Evolutionary conservation across 2,329 filamentous ascomycete species (phyloP).

Genomic region (Metarhizium rileyi): DNA sequence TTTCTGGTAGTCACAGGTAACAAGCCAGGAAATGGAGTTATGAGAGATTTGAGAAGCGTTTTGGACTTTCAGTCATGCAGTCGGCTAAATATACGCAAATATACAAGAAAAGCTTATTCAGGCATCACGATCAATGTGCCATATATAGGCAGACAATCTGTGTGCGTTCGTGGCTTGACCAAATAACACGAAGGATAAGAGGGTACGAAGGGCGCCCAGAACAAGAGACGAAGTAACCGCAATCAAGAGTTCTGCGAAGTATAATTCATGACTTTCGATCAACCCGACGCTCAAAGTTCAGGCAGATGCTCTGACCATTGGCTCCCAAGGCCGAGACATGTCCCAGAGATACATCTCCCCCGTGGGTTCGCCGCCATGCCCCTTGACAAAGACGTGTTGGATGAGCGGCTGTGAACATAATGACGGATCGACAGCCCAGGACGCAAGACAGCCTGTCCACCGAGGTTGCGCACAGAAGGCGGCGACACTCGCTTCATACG

Average conservation of each 20-base stretch:
- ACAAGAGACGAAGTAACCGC: too few relatives aligned
- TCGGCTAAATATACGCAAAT: background rate
- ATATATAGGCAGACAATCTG: background rate
- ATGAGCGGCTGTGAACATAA: slow-evolving; percentile 12
- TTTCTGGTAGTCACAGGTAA: background rate
- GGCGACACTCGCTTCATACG: slow-evolving; percentile 24
- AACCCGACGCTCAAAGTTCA: too few relatives aligned
- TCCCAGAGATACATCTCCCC: slow-evolving; percentile 33
- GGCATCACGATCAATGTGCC: background rate
- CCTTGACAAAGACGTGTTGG: slow-evolving; percentile 28
- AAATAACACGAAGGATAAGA: background rate
- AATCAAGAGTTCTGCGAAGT: too few relatives aligned
- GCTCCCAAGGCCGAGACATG: slow-evolving; percentile 30
- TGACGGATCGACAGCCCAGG: background rate
- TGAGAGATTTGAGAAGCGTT: slow-evolving; percentile 3
- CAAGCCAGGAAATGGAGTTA: background rate
- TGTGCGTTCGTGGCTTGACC: background rate
- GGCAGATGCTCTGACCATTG: slow-evolving; percentile 30
- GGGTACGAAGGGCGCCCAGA: background rate
- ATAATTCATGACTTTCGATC: too few relatives aligned
- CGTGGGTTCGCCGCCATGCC: slow-evolving; percentile 19
- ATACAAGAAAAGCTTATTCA: background rate
- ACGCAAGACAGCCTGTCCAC: slow-evolving; percentile 18
- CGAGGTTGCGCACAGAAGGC: slow-evolving; percentile 20
- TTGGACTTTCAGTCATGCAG: background rate